Evolutionary conservation across 1,139 yeast genomes (phyloP).

Genomic region (Sugiyamaella xylanicola): DNA sequence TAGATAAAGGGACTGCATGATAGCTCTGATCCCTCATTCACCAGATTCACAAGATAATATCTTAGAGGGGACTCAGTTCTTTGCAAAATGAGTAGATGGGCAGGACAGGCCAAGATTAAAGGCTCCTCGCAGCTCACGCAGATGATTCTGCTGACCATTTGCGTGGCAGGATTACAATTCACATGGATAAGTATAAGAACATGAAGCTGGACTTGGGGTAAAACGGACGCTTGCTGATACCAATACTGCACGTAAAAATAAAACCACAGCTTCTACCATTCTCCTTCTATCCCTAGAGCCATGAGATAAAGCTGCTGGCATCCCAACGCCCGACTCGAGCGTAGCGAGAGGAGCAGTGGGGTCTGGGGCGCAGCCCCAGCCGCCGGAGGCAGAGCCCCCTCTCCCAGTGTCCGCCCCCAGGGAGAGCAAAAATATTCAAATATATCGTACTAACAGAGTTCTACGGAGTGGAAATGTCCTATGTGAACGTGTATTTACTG

Average conservation of each 20-base stretch:
- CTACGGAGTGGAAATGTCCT: conserved; percentile 46
- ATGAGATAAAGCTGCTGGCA: background rate
- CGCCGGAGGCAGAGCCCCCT: background rate
- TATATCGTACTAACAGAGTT: conserved; percentile 7
- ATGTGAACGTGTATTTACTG: conserved; percentile 45
- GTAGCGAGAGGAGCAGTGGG: background rate
- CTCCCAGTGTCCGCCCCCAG: background rate
- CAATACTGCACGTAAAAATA: no score
- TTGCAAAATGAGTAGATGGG: conserved; percentile 33
- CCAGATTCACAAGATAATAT: background rate
- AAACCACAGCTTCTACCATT: no score
- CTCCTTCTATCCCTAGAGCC: no score
- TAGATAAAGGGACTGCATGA: background rate
- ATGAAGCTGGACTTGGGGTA: no score
- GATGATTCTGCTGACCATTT: conserved; percentile 41
- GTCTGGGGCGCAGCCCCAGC: background rate
- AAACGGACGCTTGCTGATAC: no score
- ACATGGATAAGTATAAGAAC: conserved; percentile 41
- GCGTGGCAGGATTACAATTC: conserved; percentile 46
- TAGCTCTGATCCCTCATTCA: background rate
- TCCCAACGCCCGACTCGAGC: background rate
- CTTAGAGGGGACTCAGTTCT: background rate
- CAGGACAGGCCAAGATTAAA: conserved; percentile 39
- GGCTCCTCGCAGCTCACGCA: conserved; percentile 38
- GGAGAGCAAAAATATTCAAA: background rate